A percentile compares a stretch with the other conserved stretches of the same genome.
phyloP scores from a whole-genome alignment of 345 rosid genomes.

The Dipteronia sinensis region DNA sequence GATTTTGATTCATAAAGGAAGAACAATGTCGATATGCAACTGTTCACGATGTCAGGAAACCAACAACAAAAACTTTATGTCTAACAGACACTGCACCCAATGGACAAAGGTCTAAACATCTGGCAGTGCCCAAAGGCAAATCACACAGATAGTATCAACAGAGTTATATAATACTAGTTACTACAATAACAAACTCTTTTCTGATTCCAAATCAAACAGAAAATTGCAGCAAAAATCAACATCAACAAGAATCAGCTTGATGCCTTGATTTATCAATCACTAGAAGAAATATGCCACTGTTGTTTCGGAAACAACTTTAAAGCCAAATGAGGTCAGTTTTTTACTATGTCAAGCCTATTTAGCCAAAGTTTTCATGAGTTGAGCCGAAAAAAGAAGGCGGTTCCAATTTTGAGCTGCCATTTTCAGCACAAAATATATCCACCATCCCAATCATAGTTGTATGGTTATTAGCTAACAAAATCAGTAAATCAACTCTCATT shows the following conservation, averaged over 20 bases:
- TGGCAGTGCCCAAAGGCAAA: background rate
- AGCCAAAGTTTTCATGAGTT: background rate
- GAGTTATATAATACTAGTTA: background rate
- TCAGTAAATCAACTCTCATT: background rate
- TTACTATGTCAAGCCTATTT: background rate
- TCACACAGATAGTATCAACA: too few relatives aligned
- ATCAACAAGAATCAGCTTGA: background rate
- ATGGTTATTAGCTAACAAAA: background rate
- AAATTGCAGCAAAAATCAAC: background rate
- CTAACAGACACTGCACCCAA: background rate
- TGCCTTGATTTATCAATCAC: background rate
- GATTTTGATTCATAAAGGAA: background rate
- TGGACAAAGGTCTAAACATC: background rate
- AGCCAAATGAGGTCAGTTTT: background rate
- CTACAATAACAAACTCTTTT: background rate
- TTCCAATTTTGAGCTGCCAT: background rate
- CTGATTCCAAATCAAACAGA: background rate
- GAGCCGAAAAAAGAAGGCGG: background rate
- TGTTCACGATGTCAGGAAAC: background rate
- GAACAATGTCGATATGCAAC: background rate
- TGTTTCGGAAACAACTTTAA: background rate
- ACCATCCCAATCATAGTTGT: background rate
- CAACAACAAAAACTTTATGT: background rate
- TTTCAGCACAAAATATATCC: too few relatives aligned
- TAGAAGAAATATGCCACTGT: background rate